Percentiles rank a stretch among this genome's conserved stretches.
phyloP scores from a whole-genome alignment of 2,329 filamentous ascomycete genomes.

The Monascus ruber region DNA sequence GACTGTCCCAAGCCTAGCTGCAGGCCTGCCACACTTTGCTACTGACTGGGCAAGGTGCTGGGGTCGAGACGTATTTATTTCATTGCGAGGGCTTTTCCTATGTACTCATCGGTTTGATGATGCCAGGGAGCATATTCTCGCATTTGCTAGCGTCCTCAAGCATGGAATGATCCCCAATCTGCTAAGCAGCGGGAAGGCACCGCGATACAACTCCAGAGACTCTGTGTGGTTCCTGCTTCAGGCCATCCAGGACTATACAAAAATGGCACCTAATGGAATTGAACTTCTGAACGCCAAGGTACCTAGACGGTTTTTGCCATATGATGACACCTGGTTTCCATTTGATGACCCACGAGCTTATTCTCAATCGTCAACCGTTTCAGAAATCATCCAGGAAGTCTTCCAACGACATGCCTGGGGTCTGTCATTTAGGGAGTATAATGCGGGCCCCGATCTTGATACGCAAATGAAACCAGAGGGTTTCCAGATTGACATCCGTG shows the following conservation, averaged over 20 bases:
- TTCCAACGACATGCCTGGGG: conserved; percentile 84
- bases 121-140: conserved; percentile 85
- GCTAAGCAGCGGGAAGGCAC: conserved; percentile 70
- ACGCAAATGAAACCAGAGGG: conserved; percentile 86
- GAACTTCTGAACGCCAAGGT: conserved; percentile 65
- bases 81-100: conserved; percentile 79
- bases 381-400: conserved; percentile 86
- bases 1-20: conserved; percentile 74
- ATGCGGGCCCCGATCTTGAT: conserved; percentile 79
- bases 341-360: conserved; percentile 74
- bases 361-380: conserved; percentile 68
- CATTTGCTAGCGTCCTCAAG: conserved; percentile 92
- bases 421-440: conserved; percentile 86
- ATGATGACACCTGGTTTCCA: conserved; percentile 90
- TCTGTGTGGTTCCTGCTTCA: conserved; percentile 98
- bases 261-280: conserved; percentile 66
- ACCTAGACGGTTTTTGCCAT: conserved; percentile 77
- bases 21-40: conserved; percentile 87
- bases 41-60: conserved; percentile 92
- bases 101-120: conserved; percentile 80
- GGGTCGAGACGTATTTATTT: conserved; percentile 96
- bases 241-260: conserved; percentile 84
- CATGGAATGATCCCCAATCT: conserved; percentile 98
- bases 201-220: conserved; percentile 90
- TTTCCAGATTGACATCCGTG: conserved; percentile 81